Evolutionary conservation across 106 monocot genomes (phyloP).

Genomic region (Allium sativum): DNA sequence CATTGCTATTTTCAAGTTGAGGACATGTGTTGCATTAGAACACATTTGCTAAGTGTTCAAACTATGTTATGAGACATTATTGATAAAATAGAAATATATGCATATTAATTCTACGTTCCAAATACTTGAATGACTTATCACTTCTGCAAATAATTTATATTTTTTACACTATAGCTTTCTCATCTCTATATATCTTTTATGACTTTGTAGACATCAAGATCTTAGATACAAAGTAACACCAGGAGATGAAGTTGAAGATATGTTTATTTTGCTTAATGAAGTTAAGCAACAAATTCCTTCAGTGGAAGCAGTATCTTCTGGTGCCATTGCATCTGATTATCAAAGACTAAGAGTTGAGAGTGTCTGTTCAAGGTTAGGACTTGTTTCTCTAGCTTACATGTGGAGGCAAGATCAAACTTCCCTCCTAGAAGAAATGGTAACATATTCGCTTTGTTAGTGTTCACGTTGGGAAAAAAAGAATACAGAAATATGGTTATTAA

Average conservation of each 20-base stretch:
- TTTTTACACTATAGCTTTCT: neutral
- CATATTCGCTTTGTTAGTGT: slow-evolving; percentile 1
- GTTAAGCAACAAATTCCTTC: slow-evolving; percentile 73
- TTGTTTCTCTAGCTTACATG: slow-evolving; percentile 92
- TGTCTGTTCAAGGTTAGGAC: slow-evolving; percentile 89
- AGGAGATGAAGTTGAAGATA: slow-evolving; percentile 96
- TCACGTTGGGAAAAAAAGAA: neutral
- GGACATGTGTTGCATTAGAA: no score
- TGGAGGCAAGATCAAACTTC: slow-evolving; percentile 92
- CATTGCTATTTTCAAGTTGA: no score
- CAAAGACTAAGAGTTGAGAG: slow-evolving; percentile 94
- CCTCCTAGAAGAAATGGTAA: slow-evolving; percentile 95
- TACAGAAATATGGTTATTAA: slow-evolving; percentile 5
- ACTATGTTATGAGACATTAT: no score
- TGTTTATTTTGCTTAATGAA: slow-evolving; percentile 73
- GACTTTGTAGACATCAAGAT: slow-evolving; percentile 46
- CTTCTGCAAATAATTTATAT: neutral
- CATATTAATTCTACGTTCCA: no score
- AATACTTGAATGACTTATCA: no score
- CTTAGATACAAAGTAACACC: slow-evolving; percentile 54
- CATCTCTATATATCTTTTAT: slow-evolving; percentile 4
- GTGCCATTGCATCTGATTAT: slow-evolving; percentile 98
- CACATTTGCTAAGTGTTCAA: no score
- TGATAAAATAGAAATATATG: no score
- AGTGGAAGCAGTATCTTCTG: slow-evolving; percentile 80